A percentile compares a stretch with the other conserved stretches of the same genome.
Evolutionary conservation across 2,329 filamentous ascomycete species (phyloP).

Genomic region (Didymella arachidicola): DNA sequence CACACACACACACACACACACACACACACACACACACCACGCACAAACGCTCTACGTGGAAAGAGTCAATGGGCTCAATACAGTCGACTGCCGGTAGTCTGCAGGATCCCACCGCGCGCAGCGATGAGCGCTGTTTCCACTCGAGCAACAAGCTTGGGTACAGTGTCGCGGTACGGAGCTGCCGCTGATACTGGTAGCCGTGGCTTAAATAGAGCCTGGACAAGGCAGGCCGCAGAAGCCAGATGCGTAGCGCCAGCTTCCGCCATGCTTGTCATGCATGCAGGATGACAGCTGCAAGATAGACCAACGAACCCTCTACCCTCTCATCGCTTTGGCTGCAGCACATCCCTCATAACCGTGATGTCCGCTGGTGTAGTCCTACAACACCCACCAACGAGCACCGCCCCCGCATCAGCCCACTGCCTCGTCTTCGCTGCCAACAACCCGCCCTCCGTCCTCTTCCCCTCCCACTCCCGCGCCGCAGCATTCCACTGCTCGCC

Average conservation of each 20-base stretch:
- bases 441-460: conserved; percentile 30
- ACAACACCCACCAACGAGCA: conserved; percentile 58
- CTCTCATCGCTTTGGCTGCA: conserved; percentile 19
- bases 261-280: background rate
- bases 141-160: background rate
- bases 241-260: background rate
- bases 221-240: background rate
- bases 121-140: background rate
- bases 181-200: no score
- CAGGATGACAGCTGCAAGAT: background rate
- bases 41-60: background rate
- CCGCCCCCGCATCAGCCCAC: conserved; percentile 50
- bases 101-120: background rate
- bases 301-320: background rate
- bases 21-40: background rate
- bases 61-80: background rate
- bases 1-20: no score
- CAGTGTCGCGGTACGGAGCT: background rate
- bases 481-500: conserved; percentile 57
- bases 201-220: no score
- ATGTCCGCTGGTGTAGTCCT: conserved; percentile 55
- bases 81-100: background rate
- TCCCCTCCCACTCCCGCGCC: conserved; percentile 48
- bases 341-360: conserved; percentile 39
- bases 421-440: conserved; percentile 43